Conservation (phyloP, 208 protist species). For the Trypanosoma cruzi region DNA sequence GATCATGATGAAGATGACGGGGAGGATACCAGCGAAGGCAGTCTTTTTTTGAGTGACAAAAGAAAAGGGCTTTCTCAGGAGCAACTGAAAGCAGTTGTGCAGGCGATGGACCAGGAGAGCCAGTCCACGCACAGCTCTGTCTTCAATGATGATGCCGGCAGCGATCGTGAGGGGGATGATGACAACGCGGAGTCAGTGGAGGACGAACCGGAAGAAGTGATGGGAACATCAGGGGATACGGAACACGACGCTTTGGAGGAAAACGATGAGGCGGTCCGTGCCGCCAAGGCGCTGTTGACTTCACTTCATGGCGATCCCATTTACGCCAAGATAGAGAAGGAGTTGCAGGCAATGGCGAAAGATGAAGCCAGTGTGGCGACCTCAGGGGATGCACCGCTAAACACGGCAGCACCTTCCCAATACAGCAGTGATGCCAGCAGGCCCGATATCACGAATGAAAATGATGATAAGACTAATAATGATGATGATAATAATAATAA, state of each 20-base stretch:
- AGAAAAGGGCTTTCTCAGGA: conserved; percentile 2
- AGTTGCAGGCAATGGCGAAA: neutral
- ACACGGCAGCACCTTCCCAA: neutral
- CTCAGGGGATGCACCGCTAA: too few relatives aligned
- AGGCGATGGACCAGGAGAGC: conserved; percentile 44
- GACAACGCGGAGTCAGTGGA: neutral
- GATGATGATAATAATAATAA: neutral
- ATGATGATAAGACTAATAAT: neutral
- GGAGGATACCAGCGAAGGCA: conserved; percentile 5
- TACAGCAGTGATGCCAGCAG: neutral
- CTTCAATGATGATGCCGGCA: conserved; percentile 19
- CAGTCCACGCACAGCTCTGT: conserved; percentile 49
- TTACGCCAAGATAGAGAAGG: conserved; percentile 19
- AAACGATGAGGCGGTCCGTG: conserved; percentile 8
- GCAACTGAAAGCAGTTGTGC: conserved; percentile 9
- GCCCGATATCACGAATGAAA: neutral
- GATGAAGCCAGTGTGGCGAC: neutral
- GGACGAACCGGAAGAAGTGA: neutral
- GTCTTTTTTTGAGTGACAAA: conserved; percentile 3
- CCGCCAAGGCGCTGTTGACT: conserved; percentile 6
- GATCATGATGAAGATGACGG: too few relatives aligned
- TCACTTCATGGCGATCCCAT: conserved; percentile 16
- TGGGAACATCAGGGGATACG: neutral
- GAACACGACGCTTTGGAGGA: conserved; percentile 3
- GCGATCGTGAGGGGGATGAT: conserved; percentile 1